Percentiles rank a stretch among this genome's conserved stretches.
These are phyloP conservation scores for Castanea crenata DNA, from an alignment of 306 rosid species.

Conservation along the genomic window DNA sequence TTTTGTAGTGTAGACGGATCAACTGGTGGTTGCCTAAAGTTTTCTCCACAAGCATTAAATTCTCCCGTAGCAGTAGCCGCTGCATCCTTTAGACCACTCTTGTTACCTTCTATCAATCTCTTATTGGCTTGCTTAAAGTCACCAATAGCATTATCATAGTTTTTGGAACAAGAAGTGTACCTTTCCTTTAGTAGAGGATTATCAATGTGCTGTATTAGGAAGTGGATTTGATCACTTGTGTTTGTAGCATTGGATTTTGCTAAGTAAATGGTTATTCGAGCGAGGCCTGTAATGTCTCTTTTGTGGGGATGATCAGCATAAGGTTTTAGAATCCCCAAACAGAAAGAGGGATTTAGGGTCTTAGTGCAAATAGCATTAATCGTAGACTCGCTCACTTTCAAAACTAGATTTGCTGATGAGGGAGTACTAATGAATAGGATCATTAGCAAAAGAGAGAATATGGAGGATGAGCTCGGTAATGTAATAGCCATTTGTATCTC, in stretches of 20 bases:
- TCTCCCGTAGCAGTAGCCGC: not conserved
- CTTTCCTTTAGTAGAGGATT: not conserved
- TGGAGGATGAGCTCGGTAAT: not conserved
- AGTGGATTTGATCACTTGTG: not conserved
- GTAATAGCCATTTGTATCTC: too few species aligned
- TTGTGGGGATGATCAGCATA: not conserved
- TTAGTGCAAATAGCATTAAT: not conserved
- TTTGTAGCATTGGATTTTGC: not conserved
- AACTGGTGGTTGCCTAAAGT: not conserved
- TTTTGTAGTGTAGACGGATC: not conserved
- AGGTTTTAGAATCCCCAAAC: not conserved
- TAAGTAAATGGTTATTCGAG: not conserved
- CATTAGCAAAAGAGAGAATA: not conserved
- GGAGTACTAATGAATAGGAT: too few species aligned
- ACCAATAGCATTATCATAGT: not conserved
- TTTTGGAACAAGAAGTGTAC: not conserved
- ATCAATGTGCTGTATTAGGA: not conserved
- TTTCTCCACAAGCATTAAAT: not conserved
- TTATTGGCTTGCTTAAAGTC: not conserved
- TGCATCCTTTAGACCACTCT: not conserved
- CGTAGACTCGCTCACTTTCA: not conserved
- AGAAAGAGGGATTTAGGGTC: not conserved
- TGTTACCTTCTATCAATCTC: not conserved
- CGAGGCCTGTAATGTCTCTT: not conserved
- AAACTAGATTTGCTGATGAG: not conserved